Conservation (phyloP, 345 rosid genomes). For the Euphorbia tirucalli region DNA sequence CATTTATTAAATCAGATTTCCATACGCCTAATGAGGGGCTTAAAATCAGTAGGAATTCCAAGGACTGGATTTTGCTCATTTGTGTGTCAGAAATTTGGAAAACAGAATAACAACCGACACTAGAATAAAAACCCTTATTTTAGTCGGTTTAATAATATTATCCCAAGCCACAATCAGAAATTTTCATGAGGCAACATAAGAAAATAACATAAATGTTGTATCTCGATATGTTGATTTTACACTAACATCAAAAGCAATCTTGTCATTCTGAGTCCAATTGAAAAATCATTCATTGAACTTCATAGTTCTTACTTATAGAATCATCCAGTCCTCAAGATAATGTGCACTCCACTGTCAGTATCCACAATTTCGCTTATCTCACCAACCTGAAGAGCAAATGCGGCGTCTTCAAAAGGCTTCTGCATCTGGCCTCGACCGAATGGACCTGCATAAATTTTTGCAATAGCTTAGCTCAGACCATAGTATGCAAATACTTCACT, state of each 20-base stretch:
- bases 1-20: too few species aligned
- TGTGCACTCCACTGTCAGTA: conserved; percentile 92
- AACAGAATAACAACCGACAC: neutral
- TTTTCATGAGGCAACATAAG: neutral
- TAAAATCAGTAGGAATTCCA: too few species aligned
- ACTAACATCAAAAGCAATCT: conserved; percentile 12
- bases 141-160: neutral
- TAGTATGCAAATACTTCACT: neutral
- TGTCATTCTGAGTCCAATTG: conserved; percentile 6
- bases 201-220: neutral
- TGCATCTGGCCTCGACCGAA: conserved; percentile 97
- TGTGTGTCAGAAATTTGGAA: too few species aligned
- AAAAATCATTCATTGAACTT: conserved; percentile 11
- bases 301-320: neutral
- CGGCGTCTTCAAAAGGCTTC: conserved; percentile 90
- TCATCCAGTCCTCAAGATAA: conserved; percentile 79
- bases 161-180: conserved; percentile 7
- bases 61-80: too few species aligned
- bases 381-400: conserved; percentile 71
- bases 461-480: conserved; percentile 4
- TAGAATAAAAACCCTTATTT: conserved; percentile 8
- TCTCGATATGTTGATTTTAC: neutral
- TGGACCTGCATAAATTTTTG: conserved; percentile 47
- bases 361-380: conserved; percentile 90
- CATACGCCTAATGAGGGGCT: too few species aligned